Evolutionary conservation across 768 basidiomycete species (phyloP).

Genomic region (Xanthoconium stramineum): DNA sequence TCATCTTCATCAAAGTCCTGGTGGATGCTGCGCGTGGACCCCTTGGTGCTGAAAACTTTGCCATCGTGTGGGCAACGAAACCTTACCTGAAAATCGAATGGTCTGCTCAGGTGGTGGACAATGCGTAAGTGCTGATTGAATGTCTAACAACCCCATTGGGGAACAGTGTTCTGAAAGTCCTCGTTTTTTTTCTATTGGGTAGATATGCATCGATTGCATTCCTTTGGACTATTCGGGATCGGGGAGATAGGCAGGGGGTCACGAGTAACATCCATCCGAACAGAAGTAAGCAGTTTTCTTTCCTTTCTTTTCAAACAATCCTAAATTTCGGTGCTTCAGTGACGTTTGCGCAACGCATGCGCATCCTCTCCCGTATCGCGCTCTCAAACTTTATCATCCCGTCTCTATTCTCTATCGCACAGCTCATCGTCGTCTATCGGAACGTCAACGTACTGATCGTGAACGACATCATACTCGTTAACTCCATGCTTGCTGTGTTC

Average conservation of each 20-base stretch:
- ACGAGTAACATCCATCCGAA: slow-evolving; percentile 18
- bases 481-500: slow-evolving; percentile 30
- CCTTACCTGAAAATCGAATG: slow-evolving; percentile 34
- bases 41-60: slow-evolving; percentile 11
- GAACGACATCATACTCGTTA: slow-evolving; percentile 28
- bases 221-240: slow-evolving; percentile 25
- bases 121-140: slow-evolving; percentile 18
- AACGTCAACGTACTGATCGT: slow-evolving; percentile 18
- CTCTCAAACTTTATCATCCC: slow-evolving; percentile 34
- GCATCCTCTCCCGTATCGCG: slow-evolving; percentile 28
- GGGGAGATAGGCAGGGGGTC: slow-evolving; percentile 8
- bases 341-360: slow-evolving; percentile 23
- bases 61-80: slow-evolving; percentile 17
- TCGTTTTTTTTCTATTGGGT: neutral
- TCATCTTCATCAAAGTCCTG: slow-evolving; percentile 27
- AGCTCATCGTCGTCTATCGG: slow-evolving; percentile 29
- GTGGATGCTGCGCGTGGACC: slow-evolving; percentile 20
- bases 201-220: slow-evolving; percentile 12
- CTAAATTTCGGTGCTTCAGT: neutral
- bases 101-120: slow-evolving; percentile 30
- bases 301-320: neutral
- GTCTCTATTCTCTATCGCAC: slow-evolving; percentile 29
- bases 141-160: neutral
- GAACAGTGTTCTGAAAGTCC: neutral
- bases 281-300: neutral